These are phyloP conservation scores for Cytospora schulzeri DNA, from an alignment of 2,329 filamentous ascomycete genomes.

Conservation along the genomic window DNA sequence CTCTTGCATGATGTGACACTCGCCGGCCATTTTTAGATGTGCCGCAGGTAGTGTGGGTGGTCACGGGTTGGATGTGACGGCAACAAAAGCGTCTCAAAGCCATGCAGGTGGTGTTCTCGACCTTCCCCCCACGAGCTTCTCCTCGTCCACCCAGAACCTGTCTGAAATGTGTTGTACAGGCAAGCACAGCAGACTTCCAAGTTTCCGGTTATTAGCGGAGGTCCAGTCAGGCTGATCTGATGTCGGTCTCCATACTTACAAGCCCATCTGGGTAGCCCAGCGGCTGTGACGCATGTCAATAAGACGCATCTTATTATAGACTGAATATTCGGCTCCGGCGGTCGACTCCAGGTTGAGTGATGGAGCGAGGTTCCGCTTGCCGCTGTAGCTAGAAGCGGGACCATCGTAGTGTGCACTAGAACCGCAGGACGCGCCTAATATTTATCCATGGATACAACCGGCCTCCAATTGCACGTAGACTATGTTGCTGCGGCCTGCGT, in stretches of 20 bases:
- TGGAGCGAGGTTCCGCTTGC: constrained; percentile 5
- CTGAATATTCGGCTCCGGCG: constrained; percentile 12
- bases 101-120: constrained; percentile 1
- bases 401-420: not conserved
- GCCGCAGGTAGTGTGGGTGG: constrained; percentile 6
- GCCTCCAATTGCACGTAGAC: not conserved
- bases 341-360: not conserved
- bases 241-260: not conserved
- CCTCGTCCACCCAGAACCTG: not conserved
- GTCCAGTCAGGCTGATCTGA: not conserved
- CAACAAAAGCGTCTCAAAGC: not conserved
- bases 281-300: constrained; percentile 7
- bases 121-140: not conserved
- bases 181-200: not conserved
- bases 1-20: constrained; percentile 12
- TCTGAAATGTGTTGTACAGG: not conserved
- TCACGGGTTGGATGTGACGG: constrained; percentile 10
- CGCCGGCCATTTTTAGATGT: constrained; percentile 20
- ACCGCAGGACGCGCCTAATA: constrained; percentile 13
- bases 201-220: not conserved
- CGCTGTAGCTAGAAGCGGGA: not conserved
- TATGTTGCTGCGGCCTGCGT: not conserved
- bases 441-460: constrained; percentile 9
- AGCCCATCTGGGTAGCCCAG: constrained; percentile 7
- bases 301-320: constrained; percentile 15